These are phyloP conservation scores for Wilcoxina mikolae DNA, from an alignment of 495 filamentous ascomycete species.

Conservation along the genomic window DNA sequence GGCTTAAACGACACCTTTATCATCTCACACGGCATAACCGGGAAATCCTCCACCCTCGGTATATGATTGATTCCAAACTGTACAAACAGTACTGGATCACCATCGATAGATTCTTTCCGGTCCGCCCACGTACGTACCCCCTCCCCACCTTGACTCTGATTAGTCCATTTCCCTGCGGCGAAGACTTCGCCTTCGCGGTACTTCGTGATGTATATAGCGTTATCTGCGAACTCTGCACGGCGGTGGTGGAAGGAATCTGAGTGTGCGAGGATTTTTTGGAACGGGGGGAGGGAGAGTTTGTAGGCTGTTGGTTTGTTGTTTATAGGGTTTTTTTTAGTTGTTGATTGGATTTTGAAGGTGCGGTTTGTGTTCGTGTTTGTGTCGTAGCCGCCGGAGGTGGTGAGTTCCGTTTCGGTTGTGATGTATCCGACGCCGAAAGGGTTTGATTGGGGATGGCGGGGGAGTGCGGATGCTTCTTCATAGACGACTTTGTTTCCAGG, in stretches of 20 bases:
- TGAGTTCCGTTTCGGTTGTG: slow-evolving; percentile 45
- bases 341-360: slow-evolving; percentile 69
- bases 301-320: slow-evolving; percentile 67
- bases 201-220: slow-evolving; percentile 65
- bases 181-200: slow-evolving; percentile 68
- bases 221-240: slow-evolving; percentile 70
- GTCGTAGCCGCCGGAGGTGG: slow-evolving; percentile 47
- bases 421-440: slow-evolving; percentile 67
- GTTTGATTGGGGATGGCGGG: slow-evolving; percentile 47
- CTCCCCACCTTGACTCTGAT: slow-evolving; percentile 56
- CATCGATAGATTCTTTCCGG: slow-evolving; percentile 39
- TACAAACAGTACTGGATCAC: slow-evolving; percentile 46
- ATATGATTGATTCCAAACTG: slow-evolving; percentile 50
- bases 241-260: slow-evolving; percentile 50
- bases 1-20: slow-evolving; percentile 50
- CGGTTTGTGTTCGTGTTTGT: slow-evolving; percentile 48
- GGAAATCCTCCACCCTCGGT: slow-evolving; percentile 46
- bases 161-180: slow-evolving; percentile 72
- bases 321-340: slow-evolving; percentile 48
- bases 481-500: slow-evolving; percentile 53
- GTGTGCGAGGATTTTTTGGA: slow-evolving; percentile 68
- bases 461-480: slow-evolving; percentile 49
- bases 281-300: slow-evolving; percentile 57
- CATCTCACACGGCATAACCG: slow-evolving; percentile 55
- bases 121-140: slow-evolving; percentile 42